Conservation (phyloP, 192 early-diverging fungal genomes). For the Mortierella hygrophila region DNA sequence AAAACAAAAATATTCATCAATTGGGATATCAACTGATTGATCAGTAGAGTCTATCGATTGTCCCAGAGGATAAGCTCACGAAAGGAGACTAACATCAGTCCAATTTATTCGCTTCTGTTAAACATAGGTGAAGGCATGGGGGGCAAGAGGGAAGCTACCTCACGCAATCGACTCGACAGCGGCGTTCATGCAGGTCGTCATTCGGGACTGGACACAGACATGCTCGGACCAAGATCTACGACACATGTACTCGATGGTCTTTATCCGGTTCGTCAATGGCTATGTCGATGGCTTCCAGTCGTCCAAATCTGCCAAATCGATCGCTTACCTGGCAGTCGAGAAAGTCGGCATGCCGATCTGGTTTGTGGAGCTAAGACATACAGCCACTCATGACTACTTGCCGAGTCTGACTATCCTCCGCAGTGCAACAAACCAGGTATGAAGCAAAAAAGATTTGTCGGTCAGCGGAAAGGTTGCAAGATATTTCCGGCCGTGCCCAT, state of each 20-base stretch:
- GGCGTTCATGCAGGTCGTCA: constrained; percentile 68
- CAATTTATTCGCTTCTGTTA: neutral
- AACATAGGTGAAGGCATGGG: constrained; percentile 77
- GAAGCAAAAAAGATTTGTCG: neutral
- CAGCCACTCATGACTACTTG: constrained; percentile 48
- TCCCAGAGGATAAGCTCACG: neutral
- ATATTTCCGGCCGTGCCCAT: too few species aligned
- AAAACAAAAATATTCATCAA: neutral
- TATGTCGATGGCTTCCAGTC: constrained; percentile 55
- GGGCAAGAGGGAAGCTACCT: constrained; percentile 74
- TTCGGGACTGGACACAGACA: constrained; percentile 61
- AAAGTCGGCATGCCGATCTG: constrained; percentile 51
- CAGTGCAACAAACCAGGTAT: constrained; percentile 43
- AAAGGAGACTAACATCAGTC: neutral
- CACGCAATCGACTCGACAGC: constrained; percentile 76
- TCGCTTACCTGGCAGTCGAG: constrained; percentile 49
- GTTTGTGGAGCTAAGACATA: constrained; percentile 51
- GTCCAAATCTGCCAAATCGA: constrained; percentile 43
- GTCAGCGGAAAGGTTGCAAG: neutral
- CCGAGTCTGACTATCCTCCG: constrained; percentile 43
- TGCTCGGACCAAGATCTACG: constrained; percentile 62
- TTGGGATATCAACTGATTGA: neutral
- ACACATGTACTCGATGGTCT: constrained; percentile 59
- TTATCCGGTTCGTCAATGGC: constrained; percentile 57
- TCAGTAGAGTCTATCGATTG: neutral